phyloP scores from a whole-genome alignment of 371 early-diverging fungal genomes.

The Mortierella sp. region DNA sequence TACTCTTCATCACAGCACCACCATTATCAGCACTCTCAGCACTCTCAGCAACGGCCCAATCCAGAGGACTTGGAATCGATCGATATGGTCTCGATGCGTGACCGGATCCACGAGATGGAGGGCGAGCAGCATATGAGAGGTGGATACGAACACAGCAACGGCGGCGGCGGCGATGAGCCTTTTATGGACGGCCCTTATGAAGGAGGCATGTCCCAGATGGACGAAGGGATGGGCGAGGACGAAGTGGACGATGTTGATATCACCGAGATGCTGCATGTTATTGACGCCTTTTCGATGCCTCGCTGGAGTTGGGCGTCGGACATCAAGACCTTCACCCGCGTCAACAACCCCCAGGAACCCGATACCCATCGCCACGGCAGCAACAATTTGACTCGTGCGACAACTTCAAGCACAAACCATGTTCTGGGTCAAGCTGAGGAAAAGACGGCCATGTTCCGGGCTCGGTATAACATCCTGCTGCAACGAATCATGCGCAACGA shows the following conservation, averaged over 20 bases:
- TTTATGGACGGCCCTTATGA: neutral
- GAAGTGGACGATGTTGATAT: constrained; percentile 61
- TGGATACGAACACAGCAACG: neutral
- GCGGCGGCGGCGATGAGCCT: neutral
- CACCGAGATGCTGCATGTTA: constrained; percentile 75
- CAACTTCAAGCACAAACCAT: constrained; percentile 34
- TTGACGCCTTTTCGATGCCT: constrained; percentile 83
- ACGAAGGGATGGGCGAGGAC: constrained; percentile 26
- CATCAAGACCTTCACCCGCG: constrained; percentile 73
- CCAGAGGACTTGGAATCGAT: constrained; percentile 21
- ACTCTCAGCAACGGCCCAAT: constrained; percentile 14
- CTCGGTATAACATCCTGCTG: constrained; percentile 80
- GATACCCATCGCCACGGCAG: constrained; percentile 18
- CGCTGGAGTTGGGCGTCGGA: constrained; percentile 75
- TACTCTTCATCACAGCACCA: constrained; percentile 8
- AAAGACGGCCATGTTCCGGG: constrained; percentile 79
- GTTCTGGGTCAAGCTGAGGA: constrained; percentile 73
- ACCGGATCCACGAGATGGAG: constrained; percentile 43
- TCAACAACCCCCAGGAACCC: constrained; percentile 13
- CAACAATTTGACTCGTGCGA: constrained; percentile 6
- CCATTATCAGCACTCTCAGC: too few species aligned
- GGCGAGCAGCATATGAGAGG: constrained; percentile 5
- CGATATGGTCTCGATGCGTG: constrained; percentile 41
- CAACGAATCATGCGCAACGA: constrained; percentile 90
- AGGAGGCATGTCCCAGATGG: neutral